These are phyloP conservation scores for Penicillium ucsense DNA, from an alignment of 495 filamentous ascomycete species.

Conservation along the genomic window DNA sequence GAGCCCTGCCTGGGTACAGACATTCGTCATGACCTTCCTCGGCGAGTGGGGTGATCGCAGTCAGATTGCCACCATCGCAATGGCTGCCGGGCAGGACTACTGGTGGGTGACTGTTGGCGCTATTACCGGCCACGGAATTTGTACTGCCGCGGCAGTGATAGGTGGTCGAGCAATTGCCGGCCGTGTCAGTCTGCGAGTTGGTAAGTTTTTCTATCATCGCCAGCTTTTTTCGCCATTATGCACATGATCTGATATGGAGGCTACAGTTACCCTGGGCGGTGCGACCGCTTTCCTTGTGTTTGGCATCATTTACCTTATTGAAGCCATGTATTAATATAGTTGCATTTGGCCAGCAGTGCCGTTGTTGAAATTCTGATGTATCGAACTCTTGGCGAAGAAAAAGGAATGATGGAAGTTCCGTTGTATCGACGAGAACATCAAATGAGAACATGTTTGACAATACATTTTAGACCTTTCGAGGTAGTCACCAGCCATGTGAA, in stretches of 20 bases:
- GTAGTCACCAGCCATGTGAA: no score
- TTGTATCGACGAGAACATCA: no score
- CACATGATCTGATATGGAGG: slow-evolving; percentile 9
- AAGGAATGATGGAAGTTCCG: no score
- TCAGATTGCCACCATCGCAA: slow-evolving; percentile 97
- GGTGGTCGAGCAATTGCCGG: slow-evolving; percentile 89
- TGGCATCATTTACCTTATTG: slow-evolving; percentile 80
- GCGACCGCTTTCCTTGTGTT: slow-evolving; percentile 87
- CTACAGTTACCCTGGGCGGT: slow-evolving; percentile 82
- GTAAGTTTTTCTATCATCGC: slow-evolving; percentile 48
- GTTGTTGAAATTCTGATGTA: no score
- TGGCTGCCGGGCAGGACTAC: slow-evolving; percentile 97
- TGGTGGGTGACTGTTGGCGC: slow-evolving; percentile 97
- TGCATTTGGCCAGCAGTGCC: slow-evolving; percentile 7
- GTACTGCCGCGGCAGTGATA: slow-evolving; percentile 87
- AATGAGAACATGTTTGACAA: no score
- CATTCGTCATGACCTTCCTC: slow-evolving; percentile 97
- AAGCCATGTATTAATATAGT: slow-evolving; percentile 52
- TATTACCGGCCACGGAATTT: slow-evolving; percentile 75
- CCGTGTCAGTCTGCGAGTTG: slow-evolving; percentile 88
- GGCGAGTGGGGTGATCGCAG: slow-evolving; percentile 97
- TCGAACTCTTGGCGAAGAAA: no score
- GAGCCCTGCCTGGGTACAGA: slow-evolving; percentile 96
- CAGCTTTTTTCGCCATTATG: not conserved
- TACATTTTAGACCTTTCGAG: no score